Conservation (phyloP, 257 asterid genomes). For the Gentiana macrophylla region DNA sequence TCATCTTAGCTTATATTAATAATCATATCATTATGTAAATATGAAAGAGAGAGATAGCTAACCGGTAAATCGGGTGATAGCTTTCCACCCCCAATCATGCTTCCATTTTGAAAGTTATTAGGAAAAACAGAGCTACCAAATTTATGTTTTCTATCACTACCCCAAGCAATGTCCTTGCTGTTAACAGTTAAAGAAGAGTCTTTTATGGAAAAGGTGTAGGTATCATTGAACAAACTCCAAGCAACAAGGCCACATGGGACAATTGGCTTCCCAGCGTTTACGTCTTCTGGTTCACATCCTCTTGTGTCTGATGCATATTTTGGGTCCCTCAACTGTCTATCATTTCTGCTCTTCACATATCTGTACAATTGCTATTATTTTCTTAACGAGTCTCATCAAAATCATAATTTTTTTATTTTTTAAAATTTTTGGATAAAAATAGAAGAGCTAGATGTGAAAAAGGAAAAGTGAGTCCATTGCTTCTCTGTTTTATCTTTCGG, state of each 20-base stretch:
- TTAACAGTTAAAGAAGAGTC: constrained; percentile 27
- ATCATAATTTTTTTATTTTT: too few relatives aligned
- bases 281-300: constrained; percentile 54
- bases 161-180: constrained; percentile 67
- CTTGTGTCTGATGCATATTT: constrained; percentile 16
- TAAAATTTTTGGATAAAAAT: too few relatives aligned
- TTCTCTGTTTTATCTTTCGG: too few relatives aligned
- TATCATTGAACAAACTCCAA: constrained; percentile 87
- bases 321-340: constrained; percentile 44
- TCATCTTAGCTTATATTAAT: too few relatives aligned
- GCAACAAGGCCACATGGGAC: constrained; percentile 92
- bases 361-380: constrained; percentile 20
- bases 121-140: constrained; percentile 67
- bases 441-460: neutral
- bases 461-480: neutral
- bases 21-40: too few relatives aligned
- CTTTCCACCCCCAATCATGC: constrained; percentile 61
- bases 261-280: constrained; percentile 24
- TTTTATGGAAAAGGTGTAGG: constrained; percentile 34
- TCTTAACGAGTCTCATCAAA: too few relatives aligned
- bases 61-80: constrained; percentile 56
- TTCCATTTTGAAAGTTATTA: constrained; percentile 53
- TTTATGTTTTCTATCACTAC: constrained; percentile 47
- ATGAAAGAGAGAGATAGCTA: constrained; percentile 13
- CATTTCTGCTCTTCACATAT: constrained; percentile 82